Base-by-base conservation (phyloP, 208 protist genomes). In the Cochliopodium minus region DNA sequence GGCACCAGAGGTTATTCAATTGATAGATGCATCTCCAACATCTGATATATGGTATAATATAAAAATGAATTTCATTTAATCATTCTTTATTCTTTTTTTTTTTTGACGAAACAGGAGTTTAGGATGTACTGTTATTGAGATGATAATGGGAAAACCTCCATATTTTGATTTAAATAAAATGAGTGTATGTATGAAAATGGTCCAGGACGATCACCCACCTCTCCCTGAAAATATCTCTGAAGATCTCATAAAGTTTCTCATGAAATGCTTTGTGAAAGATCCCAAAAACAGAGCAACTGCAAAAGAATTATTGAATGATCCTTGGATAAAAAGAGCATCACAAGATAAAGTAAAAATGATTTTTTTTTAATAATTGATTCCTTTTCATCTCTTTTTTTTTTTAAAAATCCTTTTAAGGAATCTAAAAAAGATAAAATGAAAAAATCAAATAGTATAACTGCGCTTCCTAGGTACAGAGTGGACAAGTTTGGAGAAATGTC, bases 41-140 rank as follows among this genome's bases (percentile, higher is more conserved):
- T 29, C 49, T 15, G 49, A 54, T 29, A 54, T 54, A 29, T 54
- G n/a, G n/a, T n/a, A n/a, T n/a, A n/a, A n/a, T n/a, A n/a, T n/a
- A n/a, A n/a, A n/a, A n/a, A n/a, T n/a, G n/a, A n/a, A n/a, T n/a
- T n/a, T n/a, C n/a, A n/a, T n/a, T n/a, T n/a, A n/a, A n/a, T n/a
- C n/a, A n/a, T n/a, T n/a, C n/a, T n/a, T n/a, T n/a, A n/a, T n/a
- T n/a, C n/a, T n/a, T n/a, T n/a, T n/a, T n/a, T n/a, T n/a, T n/a
- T n/a, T n/a, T n/a, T n/a, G n/a, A n/a, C n/a, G n/a, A n/a, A n/a
- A n/a, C n/a, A n/a, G 49, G 49, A 29, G n/a, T 29, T 33, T 54
- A 15, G 49, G 49, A 2, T 54, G 49, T 29, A 10, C 28, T 6
- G 10, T 54, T 0, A 29, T 29, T 22, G 49, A 54, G 29, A 17